These are phyloP conservation scores for Jatropha multifida DNA, from an alignment of 441 rosid genomes.

Conservation along the genomic window DNA sequence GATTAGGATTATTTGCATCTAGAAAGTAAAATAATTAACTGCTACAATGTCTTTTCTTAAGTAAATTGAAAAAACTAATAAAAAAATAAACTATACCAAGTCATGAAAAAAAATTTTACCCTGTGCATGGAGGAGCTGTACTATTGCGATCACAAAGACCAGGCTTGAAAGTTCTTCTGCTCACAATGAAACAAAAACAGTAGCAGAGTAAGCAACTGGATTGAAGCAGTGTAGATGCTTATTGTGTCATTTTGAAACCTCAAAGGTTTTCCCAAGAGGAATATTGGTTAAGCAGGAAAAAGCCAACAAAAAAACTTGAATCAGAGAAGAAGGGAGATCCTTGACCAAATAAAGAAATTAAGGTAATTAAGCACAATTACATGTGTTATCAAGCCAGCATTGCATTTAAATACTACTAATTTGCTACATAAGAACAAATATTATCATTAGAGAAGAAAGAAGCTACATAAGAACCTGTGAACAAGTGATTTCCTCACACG, in stretches of 20 bases:
- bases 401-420: neutral
- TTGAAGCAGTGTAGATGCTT: neutral
- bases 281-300: neutral
- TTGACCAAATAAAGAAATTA: neutral
- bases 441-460: neutral
- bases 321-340: neutral
- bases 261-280: neutral
- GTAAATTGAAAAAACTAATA: neutral
- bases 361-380: neutral
- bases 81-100: neutral
- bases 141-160: constrained; percentile 48
- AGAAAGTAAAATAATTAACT: neutral
- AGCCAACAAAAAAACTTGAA: neutral
- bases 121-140: constrained; percentile 68
- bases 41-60: neutral
- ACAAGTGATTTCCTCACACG: constrained; percentile 49
- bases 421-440: neutral
- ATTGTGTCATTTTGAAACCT: neutral
- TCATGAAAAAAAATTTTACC: constrained; percentile 35
- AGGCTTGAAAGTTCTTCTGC: constrained; percentile 59
- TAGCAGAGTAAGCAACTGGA: constrained; percentile 8
- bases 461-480: constrained; percentile 49
- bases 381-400: neutral
- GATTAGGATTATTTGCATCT: constrained; percentile 9
- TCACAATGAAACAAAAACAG: constrained; percentile 21